A percentile compares a stretch with the other conserved stretches of the same genome.
phyloP scores from a whole-genome alignment of 2,329 filamentous ascomycete species.

The Botryotinia globosa region DNA sequence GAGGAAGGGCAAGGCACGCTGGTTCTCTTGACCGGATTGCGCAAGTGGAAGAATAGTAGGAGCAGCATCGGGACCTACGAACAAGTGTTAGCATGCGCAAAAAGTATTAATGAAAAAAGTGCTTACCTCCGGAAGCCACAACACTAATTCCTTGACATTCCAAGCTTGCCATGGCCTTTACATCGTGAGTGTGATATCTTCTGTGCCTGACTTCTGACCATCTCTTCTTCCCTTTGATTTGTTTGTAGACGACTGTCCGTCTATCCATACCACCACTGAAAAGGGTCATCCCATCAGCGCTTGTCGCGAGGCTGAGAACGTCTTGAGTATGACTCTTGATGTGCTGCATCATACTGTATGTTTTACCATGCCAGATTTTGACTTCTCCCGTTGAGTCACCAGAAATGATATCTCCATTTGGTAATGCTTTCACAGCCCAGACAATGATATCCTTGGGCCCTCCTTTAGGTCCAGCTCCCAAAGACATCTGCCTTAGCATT shows the following conservation, averaged over 20 bases:
- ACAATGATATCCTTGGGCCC: conserved; percentile 84
- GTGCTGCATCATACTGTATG: conserved; percentile 82
- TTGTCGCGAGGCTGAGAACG: conserved; percentile 81
- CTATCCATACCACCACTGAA: conserved; percentile 91
- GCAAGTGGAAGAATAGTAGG: conserved; percentile 79
- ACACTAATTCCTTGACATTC: conserved; percentile 82
- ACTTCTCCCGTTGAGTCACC: conserved; percentile 94
- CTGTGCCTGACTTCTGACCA: conserved; percentile 88
- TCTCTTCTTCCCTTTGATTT: conserved; percentile 58
- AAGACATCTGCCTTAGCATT: conserved; percentile 75
- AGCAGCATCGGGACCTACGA: conserved; percentile 74
- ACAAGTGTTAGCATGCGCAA: conserved; percentile 37
- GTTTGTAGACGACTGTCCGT: conserved; percentile 78
- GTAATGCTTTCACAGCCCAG: conserved; percentile 87
- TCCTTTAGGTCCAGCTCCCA: conserved; percentile 74
- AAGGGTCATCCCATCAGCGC: conserved; percentile 74
- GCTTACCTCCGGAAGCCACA: conserved; percentile 80
- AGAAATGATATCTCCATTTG: conserved; percentile 86
- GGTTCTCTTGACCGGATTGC: conserved; percentile 74
- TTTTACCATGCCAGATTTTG: conserved; percentile 90
- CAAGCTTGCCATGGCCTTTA: conserved; percentile 89
- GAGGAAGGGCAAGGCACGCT: conserved; percentile 76
- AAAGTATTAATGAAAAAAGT: conserved; percentile 30
- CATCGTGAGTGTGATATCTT: conserved; percentile 87
- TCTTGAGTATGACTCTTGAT: conserved; percentile 87